Evolutionary conservation across 2,329 filamentous ascomycete genomes (phyloP).

Genomic region (Pestalotiopsis sp.): DNA sequence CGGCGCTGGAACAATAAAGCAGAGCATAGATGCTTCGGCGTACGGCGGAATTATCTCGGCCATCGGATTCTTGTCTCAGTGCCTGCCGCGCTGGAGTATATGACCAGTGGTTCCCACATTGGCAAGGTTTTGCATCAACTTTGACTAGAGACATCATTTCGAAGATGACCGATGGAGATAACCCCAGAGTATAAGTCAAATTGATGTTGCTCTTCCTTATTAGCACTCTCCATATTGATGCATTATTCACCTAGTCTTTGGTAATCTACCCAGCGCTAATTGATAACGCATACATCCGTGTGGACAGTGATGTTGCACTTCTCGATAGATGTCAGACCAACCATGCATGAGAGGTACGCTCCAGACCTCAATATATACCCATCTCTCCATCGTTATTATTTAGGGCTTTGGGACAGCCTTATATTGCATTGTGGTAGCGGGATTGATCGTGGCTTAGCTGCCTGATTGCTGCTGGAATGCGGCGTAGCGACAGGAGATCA

Average conservation of each 20-base stretch:
- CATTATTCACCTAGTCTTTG: no score
- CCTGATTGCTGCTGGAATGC: background rate
- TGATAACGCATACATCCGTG: no score
- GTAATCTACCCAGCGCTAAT: no score
- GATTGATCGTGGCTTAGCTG: background rate
- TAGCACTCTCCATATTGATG: no score
- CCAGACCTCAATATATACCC: background rate
- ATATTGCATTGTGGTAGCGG: no score
- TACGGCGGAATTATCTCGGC: constrained; percentile 45
- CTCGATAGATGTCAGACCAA: no score
- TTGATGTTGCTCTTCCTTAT: no score
- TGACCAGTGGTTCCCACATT: background rate
- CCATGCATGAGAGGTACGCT: background rate
- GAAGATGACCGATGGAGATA: background rate
- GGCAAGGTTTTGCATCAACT: background rate
- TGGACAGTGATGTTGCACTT: no score
- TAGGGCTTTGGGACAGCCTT: no score
- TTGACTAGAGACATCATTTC: background rate
- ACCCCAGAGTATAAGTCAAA: no score
- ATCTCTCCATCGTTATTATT: background rate
- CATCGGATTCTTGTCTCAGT: constrained; percentile 39
- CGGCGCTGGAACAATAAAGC: constrained; percentile 39
- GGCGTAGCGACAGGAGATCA: background rate
- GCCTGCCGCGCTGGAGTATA: background rate
- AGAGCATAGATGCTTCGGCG: constrained; percentile 44